Base-by-base conservation (phyloP, 2,329 filamentous ascomycete species). In the Pseudocercospora cruenta region DNA sequence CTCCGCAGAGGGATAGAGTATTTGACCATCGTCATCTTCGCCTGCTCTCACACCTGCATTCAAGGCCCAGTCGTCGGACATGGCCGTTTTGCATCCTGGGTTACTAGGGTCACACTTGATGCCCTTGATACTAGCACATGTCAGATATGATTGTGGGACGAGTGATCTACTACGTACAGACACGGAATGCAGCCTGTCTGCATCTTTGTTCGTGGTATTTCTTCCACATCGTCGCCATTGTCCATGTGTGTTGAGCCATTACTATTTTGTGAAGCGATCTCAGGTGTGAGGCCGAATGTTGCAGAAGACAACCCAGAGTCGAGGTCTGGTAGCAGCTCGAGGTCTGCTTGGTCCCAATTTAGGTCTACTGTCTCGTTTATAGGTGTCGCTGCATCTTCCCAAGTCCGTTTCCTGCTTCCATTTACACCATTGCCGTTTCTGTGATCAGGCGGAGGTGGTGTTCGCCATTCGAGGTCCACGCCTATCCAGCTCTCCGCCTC, bases 171-270 rank as follows among this genome's bases (percentile, higher is more conserved):
- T 47, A 74, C 72, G 43, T 71, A 74, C 69, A 76, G 68, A 64
- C 75, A 76, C n/a, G 75, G 72, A 22, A 76, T 74, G 58, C 75
- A 76, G 21, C 75, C 75, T 12, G 75, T 76, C 55, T 70, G 71
- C 75, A 76, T 76, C 67, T 69, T 72, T 8, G 63, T 67, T 47
- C 67, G 65, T 21, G 67, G 65, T 10, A 69, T 68, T 47, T 69
- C 70, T 58, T 66, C 67, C 19, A 70, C 63, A 19, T 67, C 65
- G 8, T 71, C 70, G 24, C 62, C 63, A 31, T 22, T 57, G 19
- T 33, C 51, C 21, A 66, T 43, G 9, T 57, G 59, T 16, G 47
- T 53, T n/a, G 60, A 62, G 9, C 62, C 55, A 28, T 67, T 58
- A 55, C 63, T 65, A 39, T 65, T 63, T 7, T 64, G 66, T 54